Evolutionary conservation across 179 eudicot genomes (phyloP).

Genomic region (Beta lomatogona): DNA sequence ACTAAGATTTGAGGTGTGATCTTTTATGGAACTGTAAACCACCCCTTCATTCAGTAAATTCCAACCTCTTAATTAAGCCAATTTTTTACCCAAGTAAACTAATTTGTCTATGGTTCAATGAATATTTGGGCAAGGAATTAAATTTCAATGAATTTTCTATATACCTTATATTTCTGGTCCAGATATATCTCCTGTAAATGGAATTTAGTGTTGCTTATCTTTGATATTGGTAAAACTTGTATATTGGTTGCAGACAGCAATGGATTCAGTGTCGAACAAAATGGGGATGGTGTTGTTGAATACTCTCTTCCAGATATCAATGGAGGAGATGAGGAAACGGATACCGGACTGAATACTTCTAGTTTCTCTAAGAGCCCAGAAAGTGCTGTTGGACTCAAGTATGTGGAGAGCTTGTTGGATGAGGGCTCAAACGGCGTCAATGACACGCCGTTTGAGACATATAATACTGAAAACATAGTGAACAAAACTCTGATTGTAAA

Average conservation of each 20-base stretch:
- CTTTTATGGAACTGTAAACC: no score
- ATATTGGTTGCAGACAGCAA: conserved; percentile 32
- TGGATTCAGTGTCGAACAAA: conserved; percentile 22
- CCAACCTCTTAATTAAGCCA: no score
- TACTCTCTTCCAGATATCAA: conserved; percentile 18
- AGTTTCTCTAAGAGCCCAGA: conserved; percentile 18
- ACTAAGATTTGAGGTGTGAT: background rate
- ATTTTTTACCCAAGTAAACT: no score
- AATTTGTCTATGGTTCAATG: no score
- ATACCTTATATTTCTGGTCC: no score
- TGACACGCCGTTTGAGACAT: background rate
- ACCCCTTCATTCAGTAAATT: no score
- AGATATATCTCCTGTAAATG: background rate
- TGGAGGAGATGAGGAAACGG: conserved; percentile 21
- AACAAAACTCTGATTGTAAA: background rate
- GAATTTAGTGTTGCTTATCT: background rate
- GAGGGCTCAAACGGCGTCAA: conserved; percentile 20
- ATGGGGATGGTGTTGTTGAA: conserved; percentile 10
- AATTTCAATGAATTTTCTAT: background rate
- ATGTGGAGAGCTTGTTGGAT: conserved; percentile 21
- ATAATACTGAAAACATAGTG: conserved; percentile 10
- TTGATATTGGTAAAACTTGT: background rate
- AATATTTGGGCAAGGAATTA: background rate
- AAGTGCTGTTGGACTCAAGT: conserved; percentile 12
- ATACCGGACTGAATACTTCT: conserved; percentile 3